Evolutionary conservation across 129 eudicot species (phyloP).

Genomic region (Chrysanthemum seticuspe): DNA sequence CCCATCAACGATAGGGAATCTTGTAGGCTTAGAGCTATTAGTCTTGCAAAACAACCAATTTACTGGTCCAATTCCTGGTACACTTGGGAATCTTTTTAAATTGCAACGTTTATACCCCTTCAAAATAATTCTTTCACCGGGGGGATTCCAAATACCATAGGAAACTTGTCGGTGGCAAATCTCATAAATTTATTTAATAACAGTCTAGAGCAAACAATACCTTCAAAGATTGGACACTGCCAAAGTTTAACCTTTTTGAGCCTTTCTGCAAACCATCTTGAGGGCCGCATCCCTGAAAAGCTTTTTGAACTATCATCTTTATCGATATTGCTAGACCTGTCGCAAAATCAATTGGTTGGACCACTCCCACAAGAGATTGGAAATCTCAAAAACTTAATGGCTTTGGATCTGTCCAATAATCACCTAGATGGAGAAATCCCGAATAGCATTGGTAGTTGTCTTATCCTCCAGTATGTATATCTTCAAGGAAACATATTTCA

Average conservation of each 20-base stretch:
- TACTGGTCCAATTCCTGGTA: slow-evolving; percentile 38
- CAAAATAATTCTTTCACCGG: slow-evolving; percentile 28
- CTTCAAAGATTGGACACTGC: slow-evolving; percentile 31
- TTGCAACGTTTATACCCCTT: slow-evolving; percentile 9
- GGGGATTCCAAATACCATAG: slow-evolving; percentile 27
- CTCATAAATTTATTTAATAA: slow-evolving; percentile 8
- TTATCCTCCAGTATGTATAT: slow-evolving; percentile 22
- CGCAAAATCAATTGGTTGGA: slow-evolving; percentile 35
- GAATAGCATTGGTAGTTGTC: slow-evolving; percentile 24
- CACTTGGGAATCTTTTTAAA: slow-evolving; percentile 33
- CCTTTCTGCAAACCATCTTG: slow-evolving; percentile 28
- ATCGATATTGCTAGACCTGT: slow-evolving; percentile 18
- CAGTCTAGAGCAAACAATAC: slow-evolving; percentile 25
- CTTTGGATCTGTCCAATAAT: slow-evolving; percentile 24
- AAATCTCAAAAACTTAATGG: slow-evolving; percentile 25
- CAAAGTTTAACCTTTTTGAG: slow-evolving; percentile 7
- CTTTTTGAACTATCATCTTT: slow-evolving; percentile 26
- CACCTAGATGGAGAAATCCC: slow-evolving; percentile 30
- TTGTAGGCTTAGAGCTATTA: slow-evolving; percentile 21
- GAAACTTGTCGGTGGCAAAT: slow-evolving; percentile 25
- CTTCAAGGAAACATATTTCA: slow-evolving; percentile 23
- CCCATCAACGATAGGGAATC: slow-evolving; percentile 32
- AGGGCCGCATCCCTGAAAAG: slow-evolving; percentile 31
- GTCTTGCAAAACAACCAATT: slow-evolving; percentile 1
- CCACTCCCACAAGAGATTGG: slow-evolving; percentile 33